Conservation (phyloP, 163 green algal species). For the Chlorella variabilis region DNA sequence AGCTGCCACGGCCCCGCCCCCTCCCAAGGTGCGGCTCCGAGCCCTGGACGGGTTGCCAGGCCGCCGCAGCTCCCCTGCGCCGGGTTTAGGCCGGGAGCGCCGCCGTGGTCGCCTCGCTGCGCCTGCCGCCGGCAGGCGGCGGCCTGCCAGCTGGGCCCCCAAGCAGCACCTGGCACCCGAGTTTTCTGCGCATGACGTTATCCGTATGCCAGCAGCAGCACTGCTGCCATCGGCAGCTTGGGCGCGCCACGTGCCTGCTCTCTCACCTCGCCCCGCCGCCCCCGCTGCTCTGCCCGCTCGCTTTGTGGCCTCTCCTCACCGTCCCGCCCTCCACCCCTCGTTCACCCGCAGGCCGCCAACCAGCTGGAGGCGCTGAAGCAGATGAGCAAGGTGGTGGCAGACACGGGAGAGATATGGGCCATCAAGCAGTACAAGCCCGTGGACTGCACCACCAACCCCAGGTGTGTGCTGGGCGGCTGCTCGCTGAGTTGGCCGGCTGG, state of each 20-base stretch:
- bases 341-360: constrained; percentile 54
- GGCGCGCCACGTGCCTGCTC: no score
- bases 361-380: constrained; percentile 82
- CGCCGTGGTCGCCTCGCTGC: not conserved
- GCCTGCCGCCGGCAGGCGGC: no score
- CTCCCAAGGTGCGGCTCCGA: not conserved
- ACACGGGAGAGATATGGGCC: constrained; percentile 58
- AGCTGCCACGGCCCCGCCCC: not conserved
- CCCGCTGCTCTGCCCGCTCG: no score
- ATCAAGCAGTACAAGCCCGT: constrained; percentile 83
- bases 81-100: not conserved
- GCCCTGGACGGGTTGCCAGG: not conserved
- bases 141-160: no score
- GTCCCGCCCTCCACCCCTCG: no score
- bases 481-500: not conserved
- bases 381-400: constrained; percentile 66
- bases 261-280: no score
- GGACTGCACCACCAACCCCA: constrained; percentile 91
- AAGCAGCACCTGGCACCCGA: no score
- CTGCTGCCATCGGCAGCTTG: no score
- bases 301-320: no score
- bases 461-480: constrained; percentile 21
- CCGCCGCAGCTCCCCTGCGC: not conserved
- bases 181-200: no score
- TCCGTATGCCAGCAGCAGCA: no score